Percentiles rank a stretch among this genome's conserved stretches.
Conservation (phyloP, 2,329 filamentous ascomycete genomes). For the Colletotrichum musae region DNA sequence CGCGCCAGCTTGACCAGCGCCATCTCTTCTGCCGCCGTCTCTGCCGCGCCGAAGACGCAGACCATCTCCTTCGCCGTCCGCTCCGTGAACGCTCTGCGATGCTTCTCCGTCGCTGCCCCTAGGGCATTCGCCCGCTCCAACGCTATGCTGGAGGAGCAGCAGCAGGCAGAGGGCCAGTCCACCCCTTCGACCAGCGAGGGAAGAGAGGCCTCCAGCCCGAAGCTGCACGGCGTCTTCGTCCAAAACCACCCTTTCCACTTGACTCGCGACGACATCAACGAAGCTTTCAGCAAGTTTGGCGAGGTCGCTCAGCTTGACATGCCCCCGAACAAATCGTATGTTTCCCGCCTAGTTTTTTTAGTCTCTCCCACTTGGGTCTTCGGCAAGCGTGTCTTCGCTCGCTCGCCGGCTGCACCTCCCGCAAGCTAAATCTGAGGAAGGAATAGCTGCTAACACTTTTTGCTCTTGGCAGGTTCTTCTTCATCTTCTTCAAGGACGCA, state of each 20-base stretch:
- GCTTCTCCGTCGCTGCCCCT: slow-evolving; percentile 17
- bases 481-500: slow-evolving; percentile 30
- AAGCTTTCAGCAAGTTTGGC: slow-evolving; percentile 67
- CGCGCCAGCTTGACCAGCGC: slow-evolving; percentile 34
- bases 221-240: slow-evolving; percentile 64
- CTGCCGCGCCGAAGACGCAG: slow-evolving; percentile 33
- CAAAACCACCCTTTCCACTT: slow-evolving; percentile 81
- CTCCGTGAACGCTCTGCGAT: slow-evolving; percentile 17
- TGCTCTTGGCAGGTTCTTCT: slow-evolving; percentile 22
- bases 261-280: slow-evolving; percentile 70
- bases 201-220: background rate
- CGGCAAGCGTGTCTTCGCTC: too few relatives aligned
- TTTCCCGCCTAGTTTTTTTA: background rate
- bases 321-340: slow-evolving; percentile 26
- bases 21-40: slow-evolving; percentile 13
- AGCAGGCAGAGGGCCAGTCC: slow-evolving; percentile 45
- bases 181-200: too few relatives aligned
- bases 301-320: slow-evolving; percentile 42
- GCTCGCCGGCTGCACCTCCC: too few relatives aligned
- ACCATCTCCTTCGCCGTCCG: slow-evolving; percentile 31
- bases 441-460: background rate
- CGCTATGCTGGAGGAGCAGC: slow-evolving; percentile 18
- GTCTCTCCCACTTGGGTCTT: too few relatives aligned
- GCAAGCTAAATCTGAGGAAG: too few relatives aligned
- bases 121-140: slow-evolving; percentile 33